Conservation (phyloP, 176 grass and related monocot genomes). For the Metroxylon sagu region DNA sequence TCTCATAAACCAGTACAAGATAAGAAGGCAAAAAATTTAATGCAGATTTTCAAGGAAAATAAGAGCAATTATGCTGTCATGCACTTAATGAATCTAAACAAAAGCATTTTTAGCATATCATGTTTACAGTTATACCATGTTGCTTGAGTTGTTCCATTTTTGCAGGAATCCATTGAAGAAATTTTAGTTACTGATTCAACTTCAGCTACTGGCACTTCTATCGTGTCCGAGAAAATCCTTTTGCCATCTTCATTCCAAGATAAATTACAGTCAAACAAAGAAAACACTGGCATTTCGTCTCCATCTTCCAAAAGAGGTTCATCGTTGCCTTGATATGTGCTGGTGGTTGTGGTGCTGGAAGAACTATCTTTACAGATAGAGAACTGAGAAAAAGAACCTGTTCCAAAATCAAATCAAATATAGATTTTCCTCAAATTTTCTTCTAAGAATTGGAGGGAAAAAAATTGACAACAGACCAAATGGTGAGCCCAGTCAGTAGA, state of each 20-base stretch:
- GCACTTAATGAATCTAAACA: too few relatives aligned
- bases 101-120: not conserved
- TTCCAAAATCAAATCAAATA: not conserved
- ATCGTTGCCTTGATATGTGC: not conserved
- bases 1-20: too few relatives aligned
- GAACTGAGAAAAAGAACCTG: slow-evolving; percentile 13
- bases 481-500: too few relatives aligned
- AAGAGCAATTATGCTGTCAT: too few relatives aligned
- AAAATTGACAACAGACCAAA: not conserved
- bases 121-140: not conserved
- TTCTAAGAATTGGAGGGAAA: not conserved
- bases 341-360: not conserved
- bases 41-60: too few relatives aligned
- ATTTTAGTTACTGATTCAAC: slow-evolving; percentile 3
- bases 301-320: not conserved
- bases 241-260: slow-evolving; percentile 1
- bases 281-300: not conserved
- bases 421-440: not conserved
- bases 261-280: not conserved
- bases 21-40: too few relatives aligned
- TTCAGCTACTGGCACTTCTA: not conserved
- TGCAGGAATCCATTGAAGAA: not conserved
- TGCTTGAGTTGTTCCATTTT: not conserved
- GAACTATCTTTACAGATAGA: slow-evolving; percentile 6
- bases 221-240: not conserved